A percentile compares a stretch with the other conserved stretches of the same genome.
These are phyloP conservation scores for Barnettozyma californica DNA, from an alignment of 805 yeast species.

Conservation along the genomic window DNA sequence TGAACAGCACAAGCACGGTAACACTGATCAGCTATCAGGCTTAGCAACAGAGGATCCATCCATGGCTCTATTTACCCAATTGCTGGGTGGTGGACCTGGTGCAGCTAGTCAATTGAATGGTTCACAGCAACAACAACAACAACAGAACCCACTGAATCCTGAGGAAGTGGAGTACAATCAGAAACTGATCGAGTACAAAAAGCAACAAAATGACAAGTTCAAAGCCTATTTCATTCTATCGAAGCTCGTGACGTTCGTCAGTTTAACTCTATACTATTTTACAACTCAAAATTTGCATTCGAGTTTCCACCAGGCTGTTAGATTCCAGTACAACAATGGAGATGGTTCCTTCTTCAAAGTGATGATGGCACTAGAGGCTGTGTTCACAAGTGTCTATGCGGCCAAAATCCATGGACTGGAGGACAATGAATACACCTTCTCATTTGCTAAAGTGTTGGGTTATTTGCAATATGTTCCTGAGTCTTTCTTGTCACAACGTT, in stretches of 20 bases:
- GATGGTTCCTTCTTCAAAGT: conserved; percentile 13
- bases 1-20: conserved; percentile 12
- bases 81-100: conserved; percentile 6
- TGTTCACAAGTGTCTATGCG: conserved; percentile 17
- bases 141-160: neutral
- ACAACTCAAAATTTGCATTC: conserved; percentile 10
- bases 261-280: conserved; percentile 12
- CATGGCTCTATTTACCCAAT: conserved; percentile 11
- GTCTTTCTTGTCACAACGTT: conserved; percentile 10
- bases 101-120: neutral
- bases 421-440: conserved; percentile 22
- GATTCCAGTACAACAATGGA: conserved; percentile 6
- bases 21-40: neutral
- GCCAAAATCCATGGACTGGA: conserved; percentile 6
- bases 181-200: conserved; percentile 12
- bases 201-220: conserved; percentile 17
- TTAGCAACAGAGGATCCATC: conserved; percentile 10
- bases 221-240: conserved; percentile 20
- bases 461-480: conserved; percentile 21
- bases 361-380: conserved; percentile 17
- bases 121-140: neutral
- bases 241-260: conserved; percentile 8
- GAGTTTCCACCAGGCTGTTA: conserved; percentile 7
- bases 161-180: conserved; percentile 8
- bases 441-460: conserved; percentile 17